A percentile compares a stretch with the other conserved stretches of the same genome.
Conservation (phyloP, 148 eudicot genomes). For the Rhododendron ovatum region DNA sequence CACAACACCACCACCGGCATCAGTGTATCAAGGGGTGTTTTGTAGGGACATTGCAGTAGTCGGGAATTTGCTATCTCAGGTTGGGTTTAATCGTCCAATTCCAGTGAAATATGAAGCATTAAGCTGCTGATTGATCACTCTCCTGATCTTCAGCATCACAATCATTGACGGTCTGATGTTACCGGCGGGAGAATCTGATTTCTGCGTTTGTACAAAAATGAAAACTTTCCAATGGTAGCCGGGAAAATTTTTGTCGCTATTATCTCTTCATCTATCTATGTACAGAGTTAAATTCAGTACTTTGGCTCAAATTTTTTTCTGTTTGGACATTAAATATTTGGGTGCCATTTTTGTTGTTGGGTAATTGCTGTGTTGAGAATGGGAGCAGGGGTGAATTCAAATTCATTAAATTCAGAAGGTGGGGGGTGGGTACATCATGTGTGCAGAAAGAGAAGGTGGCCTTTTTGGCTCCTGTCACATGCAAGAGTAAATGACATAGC, state of each 20-base stretch:
- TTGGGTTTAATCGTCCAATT: constrained; percentile 70
- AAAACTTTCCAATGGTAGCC: neutral
- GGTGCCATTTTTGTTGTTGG: neutral
- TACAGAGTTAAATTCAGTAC: constrained; percentile 18
- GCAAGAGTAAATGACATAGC: neutral
- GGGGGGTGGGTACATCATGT: neutral
- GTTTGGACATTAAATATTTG: neutral
- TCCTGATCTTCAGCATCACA: neutral
- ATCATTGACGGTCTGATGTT: neutral
- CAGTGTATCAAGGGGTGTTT: constrained; percentile 75
- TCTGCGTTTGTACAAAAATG: constrained; percentile 29
- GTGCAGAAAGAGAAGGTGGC: neutral
- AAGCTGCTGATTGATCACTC: constrained; percentile 47
- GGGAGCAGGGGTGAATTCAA: neutral
- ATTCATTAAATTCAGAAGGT: neutral
- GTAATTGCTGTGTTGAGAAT: neutral
- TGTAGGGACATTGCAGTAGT: constrained; percentile 85
- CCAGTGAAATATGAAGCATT: constrained; percentile 83
- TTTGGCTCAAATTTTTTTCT: neutral
- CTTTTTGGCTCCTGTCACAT: constrained; percentile 17
- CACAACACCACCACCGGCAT: constrained; percentile 12
- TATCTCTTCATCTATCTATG: constrained; percentile 8
- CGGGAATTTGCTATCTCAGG: constrained; percentile 74
- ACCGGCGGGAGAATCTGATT: constrained; percentile 19
- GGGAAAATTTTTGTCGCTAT: constrained; percentile 40